These are phyloP conservation scores for Colletotrichum tamarilloi DNA, from an alignment of 2,329 filamentous ascomycete genomes.

Conservation along the genomic window DNA sequence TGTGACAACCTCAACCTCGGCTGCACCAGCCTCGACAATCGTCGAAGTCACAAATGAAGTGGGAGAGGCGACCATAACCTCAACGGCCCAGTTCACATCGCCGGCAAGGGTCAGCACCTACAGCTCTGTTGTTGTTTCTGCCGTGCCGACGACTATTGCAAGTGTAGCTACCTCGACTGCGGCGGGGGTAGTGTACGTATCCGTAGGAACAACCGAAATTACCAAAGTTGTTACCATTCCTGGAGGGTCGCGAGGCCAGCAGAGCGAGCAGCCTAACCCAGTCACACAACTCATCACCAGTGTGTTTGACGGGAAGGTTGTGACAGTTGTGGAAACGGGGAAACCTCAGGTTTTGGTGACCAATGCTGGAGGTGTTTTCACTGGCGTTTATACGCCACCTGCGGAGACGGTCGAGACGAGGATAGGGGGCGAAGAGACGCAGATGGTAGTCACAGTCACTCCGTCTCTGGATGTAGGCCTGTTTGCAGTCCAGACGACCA, in stretches of 20 bases:
- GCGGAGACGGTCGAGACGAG: constrained; percentile 11
- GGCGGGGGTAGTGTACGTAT: constrained; percentile 20
- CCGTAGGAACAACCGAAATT: constrained; percentile 39
- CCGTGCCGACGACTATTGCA: constrained; percentile 1
- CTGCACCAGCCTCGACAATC: not conserved
- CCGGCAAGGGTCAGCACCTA: constrained; percentile 1
- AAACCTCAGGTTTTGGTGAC: constrained; percentile 31
- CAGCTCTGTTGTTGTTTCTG: constrained; percentile 14
- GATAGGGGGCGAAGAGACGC: constrained; percentile 21
- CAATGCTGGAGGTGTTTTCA: constrained; percentile 22
- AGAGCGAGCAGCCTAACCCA: constrained; percentile 18
- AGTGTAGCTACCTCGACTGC: not conserved
- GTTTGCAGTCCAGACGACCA: constrained; percentile 13
- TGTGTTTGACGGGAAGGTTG: constrained; percentile 36
- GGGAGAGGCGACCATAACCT: not conserved
- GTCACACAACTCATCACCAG: constrained; percentile 39
- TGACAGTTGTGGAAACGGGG: constrained; percentile 31
- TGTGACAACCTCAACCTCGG: not conserved
- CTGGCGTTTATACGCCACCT: constrained; percentile 12
- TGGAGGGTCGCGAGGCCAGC: constrained; percentile 8
- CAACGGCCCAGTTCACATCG: not conserved
- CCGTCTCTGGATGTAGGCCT: constrained; percentile 10
- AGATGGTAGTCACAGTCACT: constrained; percentile 30
- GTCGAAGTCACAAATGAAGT: constrained; percentile 3
- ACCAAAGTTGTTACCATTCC: constrained; percentile 35